phyloP scores from a whole-genome alignment of 495 filamentous ascomycete species.

The Xylaria castorea region DNA sequence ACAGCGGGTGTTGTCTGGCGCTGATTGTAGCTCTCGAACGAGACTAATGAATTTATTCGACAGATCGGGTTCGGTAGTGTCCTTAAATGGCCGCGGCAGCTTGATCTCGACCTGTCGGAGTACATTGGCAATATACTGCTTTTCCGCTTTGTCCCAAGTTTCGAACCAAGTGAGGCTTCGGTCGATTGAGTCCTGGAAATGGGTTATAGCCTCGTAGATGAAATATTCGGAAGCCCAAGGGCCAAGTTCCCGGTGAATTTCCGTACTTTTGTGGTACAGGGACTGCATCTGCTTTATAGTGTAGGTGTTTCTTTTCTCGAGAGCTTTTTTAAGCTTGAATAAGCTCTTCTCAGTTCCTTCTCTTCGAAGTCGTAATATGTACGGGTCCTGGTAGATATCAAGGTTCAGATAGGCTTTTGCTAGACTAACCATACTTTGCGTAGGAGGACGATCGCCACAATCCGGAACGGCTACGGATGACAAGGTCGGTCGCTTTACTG shows the following conservation, averaged over 20 bases:
- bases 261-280: constrained; percentile 56
- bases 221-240: constrained; percentile 76
- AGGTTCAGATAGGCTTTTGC: constrained; percentile 49
- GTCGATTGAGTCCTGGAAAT: constrained; percentile 49
- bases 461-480: constrained; percentile 55
- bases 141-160: constrained; percentile 58
- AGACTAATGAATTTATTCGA: constrained; percentile 64
- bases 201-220: constrained; percentile 62
- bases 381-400: constrained; percentile 74
- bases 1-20: constrained; percentile 61
- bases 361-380: constrained; percentile 58
- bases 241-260: constrained; percentile 72
- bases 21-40: constrained; percentile 58
- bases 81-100: constrained; percentile 32
- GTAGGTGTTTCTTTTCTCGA: constrained; percentile 64
- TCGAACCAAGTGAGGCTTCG: constrained; percentile 42
- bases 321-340: constrained; percentile 52
- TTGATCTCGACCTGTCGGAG: constrained; percentile 54
- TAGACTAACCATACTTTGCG: constrained; percentile 45
- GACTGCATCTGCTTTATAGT: constrained; percentile 67
- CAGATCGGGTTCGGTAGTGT: constrained; percentile 37
- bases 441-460: constrained; percentile 25
- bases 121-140: constrained; percentile 62
- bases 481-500: constrained; percentile 72
- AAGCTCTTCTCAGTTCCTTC: constrained; percentile 45